Base-by-base conservation (phyloP, 208 protist genomes). In the Trypanosoma theileri region DNA sequence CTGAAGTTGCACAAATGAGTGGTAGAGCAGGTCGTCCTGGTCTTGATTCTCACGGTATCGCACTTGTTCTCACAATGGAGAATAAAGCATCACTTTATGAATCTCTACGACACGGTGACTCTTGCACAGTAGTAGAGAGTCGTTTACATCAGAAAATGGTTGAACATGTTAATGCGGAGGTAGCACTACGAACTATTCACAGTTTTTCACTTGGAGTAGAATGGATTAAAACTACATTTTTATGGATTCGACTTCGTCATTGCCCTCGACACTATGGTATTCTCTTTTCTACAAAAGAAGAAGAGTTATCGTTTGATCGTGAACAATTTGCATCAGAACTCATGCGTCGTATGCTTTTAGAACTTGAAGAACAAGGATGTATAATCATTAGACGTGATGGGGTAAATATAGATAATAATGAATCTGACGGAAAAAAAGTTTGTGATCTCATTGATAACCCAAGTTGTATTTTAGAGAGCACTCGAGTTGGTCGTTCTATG, bases 1-100 rank as follows among this genome's bases (percentile, higher is more conserved):
- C 99, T 6, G 99, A 99, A 77, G 89, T 99, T 4, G 92, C 99
- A 67, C 99, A 99, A 81, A 99, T 99, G 98, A 90, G 99, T 35
- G 96, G 96, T 0, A 78, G 96, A 16, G 94, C 96, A 0, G 96
- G 96, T 0, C 77, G 96, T 6, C 91, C 92, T 0, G 87, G 92
- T 16, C 76, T 96, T 54, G 94, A 98, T 69, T 73, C 59, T 1
- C 80, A 83, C 21, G 96, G 94, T 14, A 54, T 90, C 16, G 96
- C 93, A 16, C 74, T 98, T 12, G 88, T 98, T 50, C 79, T 98
- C 41, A 98, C 96, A 10, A 93, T 84, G 6, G 69, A 84, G 13
- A 66, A 66, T 16, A 88, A 78, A 41, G 77, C 78, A 9, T 19
- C 28, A 35, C 31, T 86, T 16, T 98, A 97, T 69, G 67, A 89